Evolutionary conservation across 1,139 yeast genomes (phyloP), one percentile per base, ranked within the genome.

Genomic region (Pichia cactophila): DNA sequence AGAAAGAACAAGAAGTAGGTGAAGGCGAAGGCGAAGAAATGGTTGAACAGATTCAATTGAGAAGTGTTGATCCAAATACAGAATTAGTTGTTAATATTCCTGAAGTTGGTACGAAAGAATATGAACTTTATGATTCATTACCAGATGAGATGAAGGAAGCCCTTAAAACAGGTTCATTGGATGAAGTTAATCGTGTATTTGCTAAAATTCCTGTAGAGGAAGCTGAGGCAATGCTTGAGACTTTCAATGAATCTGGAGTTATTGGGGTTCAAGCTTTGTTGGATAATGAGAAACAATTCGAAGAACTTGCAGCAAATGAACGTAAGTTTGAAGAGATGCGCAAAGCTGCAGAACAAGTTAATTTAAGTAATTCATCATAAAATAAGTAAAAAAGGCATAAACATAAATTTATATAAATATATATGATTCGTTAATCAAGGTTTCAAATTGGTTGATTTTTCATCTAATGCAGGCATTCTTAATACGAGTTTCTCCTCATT

Each of bases 61-160:
- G 87, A 60, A 81, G 96, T 0, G 77, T 90, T 48, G 97, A 92
- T 67, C 96, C 94, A 36, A 77, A 81, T 53, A 78, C 92, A 1
- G 83, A 86, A 65, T 73, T 92, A 45, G 73, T 79, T 47, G 90
- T 92, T 17, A 77, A 74, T 50, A 71, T 89, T 20, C 98, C 98
- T 4, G 61, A 60, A 8, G 72, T 73, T 48, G 86, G 80, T 44
- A 62, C 73, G 1, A 67, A 66, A 40, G 79, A 79, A 50, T 81
- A 77, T 60, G 72, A 74, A 49, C 68, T 74, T 1, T 85, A 83
- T 61, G 70, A 75, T 16, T 67, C 77, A 49, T 70, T 89, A 54
- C 83, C 92, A 2, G 60, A 67, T 5, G 75, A 74, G 17, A 80
- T 92, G 80, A 88, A 82, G 66, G 71, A 66, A 8, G 98, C 98